Evolutionary conservation across 2,329 filamentous ascomycete genomes (phyloP).

Genomic region (Epichloe scottii): DNA sequence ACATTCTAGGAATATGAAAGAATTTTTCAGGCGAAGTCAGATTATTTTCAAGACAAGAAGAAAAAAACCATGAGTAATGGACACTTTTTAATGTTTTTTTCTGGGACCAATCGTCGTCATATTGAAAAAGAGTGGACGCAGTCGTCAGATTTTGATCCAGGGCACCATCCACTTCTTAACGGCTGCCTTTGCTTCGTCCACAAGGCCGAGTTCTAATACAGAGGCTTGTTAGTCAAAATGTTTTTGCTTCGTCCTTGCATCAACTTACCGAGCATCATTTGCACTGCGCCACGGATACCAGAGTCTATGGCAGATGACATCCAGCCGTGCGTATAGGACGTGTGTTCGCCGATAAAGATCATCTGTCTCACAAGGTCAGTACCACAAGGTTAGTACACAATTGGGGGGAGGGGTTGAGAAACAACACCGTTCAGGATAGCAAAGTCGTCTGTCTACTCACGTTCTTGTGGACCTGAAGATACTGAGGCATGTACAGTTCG

Average conservation of each 20-base stretch:
- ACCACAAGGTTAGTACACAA: background rate
- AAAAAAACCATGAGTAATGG: too few species aligned
- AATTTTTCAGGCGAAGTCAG: background rate
- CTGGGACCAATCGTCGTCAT: too few species aligned
- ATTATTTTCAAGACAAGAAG: background rate
- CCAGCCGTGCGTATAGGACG: slow-evolving; percentile 60
- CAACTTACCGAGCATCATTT: slow-evolving; percentile 39
- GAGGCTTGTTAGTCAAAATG: background rate
- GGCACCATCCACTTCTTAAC: slow-evolving; percentile 56
- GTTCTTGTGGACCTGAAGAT: slow-evolving; percentile 54
- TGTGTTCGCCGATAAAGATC: slow-evolving; percentile 60
- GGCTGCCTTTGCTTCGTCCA: slow-evolving; percentile 57
- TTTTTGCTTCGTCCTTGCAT: background rate
- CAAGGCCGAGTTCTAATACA: slow-evolving; percentile 42
- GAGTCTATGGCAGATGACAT: slow-evolving; percentile 55
- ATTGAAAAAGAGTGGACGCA: too few species aligned
- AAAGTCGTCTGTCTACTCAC: slow-evolving; percentile 15
- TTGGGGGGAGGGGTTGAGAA: background rate
- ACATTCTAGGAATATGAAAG: background rate
- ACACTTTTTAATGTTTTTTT: too few species aligned
- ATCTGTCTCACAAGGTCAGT: slow-evolving; percentile 25
- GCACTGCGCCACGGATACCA: slow-evolving; percentile 50
- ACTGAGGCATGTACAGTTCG: slow-evolving; percentile 58
- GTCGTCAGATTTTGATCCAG: slow-evolving; percentile 34
- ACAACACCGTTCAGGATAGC: background rate